A percentile compares a stretch with the other conserved stretches of the same genome.
Evolutionary conservation across 768 basidiomycete genomes (phyloP).

Genomic region (Boletus sensibilis): DNA sequence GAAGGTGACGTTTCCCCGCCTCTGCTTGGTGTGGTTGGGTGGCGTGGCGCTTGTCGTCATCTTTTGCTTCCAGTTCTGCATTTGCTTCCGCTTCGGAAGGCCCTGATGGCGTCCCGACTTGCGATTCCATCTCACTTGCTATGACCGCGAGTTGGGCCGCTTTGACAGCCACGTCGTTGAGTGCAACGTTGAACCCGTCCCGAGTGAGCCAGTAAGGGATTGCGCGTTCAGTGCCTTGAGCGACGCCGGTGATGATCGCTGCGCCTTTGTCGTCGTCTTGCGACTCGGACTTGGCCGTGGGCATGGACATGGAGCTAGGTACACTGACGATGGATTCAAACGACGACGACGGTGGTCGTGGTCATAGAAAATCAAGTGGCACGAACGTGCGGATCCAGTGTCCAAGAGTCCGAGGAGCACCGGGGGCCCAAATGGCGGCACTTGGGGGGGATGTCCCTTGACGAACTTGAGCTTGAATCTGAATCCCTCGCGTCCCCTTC

Average conservation of each 20-base stretch:
- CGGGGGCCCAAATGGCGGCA: neutral
- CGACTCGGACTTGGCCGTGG: neutral
- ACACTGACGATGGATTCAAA: neutral
- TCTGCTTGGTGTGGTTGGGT: no score
- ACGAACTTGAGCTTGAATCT: neutral
- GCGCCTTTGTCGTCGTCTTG: neutral
- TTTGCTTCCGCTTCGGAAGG: neutral
- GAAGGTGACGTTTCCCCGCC: no score
- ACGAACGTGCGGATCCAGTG: neutral
- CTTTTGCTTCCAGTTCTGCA: neutral
- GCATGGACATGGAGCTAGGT: neutral
- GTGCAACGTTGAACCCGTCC: neutral
- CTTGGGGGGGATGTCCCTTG: neutral
- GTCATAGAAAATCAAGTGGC: neutral
- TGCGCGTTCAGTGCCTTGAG: neutral
- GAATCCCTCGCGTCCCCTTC: neutral
- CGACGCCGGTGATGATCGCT: neutral
- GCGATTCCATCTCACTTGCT: neutral
- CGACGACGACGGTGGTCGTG: neutral
- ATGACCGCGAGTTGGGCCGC: neutral
- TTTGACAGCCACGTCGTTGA: neutral
- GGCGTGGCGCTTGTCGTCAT: neutral
- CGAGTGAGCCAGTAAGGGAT: neutral
- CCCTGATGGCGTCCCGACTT: neutral
- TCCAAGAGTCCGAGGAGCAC: conserved; percentile 3